A percentile compares a stretch with the other conserved stretches of the same genome.
These are phyloP conservation scores for Trichosporon asahii DNA, from an alignment of 1,284 basidiomycete species.

Conservation along the genomic window DNA sequence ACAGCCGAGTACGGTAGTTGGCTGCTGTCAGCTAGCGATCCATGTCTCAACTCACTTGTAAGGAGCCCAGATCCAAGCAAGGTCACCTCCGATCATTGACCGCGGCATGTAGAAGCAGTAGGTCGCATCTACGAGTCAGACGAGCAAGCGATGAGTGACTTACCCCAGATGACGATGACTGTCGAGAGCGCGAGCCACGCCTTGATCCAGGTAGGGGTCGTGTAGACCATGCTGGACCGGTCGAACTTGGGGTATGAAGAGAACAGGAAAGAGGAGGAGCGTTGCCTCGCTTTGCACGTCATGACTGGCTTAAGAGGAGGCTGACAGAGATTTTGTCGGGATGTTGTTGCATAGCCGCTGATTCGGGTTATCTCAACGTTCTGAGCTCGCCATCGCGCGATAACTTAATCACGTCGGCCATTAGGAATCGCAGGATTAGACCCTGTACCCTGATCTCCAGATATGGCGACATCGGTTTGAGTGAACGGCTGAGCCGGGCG, in stretches of 20 bases:
- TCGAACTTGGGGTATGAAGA: not conserved
- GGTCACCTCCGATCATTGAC: slow-evolving; percentile 71
- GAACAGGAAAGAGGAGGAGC: slow-evolving; percentile 2
- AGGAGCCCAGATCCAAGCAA: slow-evolving; percentile 83
- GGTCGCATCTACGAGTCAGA: slow-evolving; percentile 55
- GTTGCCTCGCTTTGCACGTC: not conserved
- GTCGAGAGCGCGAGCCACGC: slow-evolving; percentile 66
- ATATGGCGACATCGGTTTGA: slow-evolving; percentile 8
- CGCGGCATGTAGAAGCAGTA: slow-evolving; percentile 70
- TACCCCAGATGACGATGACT: slow-evolving; percentile 53
- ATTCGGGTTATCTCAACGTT: not conserved
- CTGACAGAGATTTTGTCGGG: slow-evolving; percentile 8
- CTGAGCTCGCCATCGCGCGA: slow-evolving; percentile 1
- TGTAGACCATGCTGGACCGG: slow-evolving; percentile 19
- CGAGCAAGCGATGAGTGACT: slow-evolving; percentile 15
- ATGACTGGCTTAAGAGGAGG: slow-evolving; percentile 1
- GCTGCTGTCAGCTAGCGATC: slow-evolving; percentile 11
- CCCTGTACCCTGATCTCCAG: not conserved
- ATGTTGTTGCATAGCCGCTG: not conserved
- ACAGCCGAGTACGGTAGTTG: slow-evolving; percentile 54
- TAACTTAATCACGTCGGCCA: not conserved
- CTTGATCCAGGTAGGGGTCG: slow-evolving; percentile 59
- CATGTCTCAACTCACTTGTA: slow-evolving; percentile 56
- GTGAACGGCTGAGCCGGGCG: not conserved
- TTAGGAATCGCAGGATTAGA: slow-evolving; percentile 8